phyloP scores from a whole-genome alignment of 139 green algal species.

The Auxenochlorella pyrenoidosa region DNA sequence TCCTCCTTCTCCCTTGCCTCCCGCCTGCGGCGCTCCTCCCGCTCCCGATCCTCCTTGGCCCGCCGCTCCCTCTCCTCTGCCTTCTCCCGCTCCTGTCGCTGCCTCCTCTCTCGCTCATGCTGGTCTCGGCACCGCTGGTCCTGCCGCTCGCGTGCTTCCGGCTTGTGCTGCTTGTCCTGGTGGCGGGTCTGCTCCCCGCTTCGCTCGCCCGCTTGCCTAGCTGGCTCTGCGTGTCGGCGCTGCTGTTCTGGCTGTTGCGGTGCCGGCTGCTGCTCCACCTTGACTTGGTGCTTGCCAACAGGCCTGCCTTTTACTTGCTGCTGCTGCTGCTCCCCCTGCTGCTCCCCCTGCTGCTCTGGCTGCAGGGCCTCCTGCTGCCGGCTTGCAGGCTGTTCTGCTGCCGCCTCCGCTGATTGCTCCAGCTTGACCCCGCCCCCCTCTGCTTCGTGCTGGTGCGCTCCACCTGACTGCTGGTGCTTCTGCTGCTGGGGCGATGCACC shows the following conservation, averaged over 20 bases:
- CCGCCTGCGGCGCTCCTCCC: no score
- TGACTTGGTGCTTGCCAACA: no score
- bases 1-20: no score
- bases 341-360: no score
- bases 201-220: not conserved
- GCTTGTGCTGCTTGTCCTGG: not conserved
- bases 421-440: not conserved
- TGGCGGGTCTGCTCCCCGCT: not conserved
- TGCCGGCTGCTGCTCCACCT: no score
- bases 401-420: not conserved
- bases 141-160: not conserved
- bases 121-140: not conserved
- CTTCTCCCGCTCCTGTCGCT: not conserved
- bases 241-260: no score
- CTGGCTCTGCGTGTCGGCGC: no score
- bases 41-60: no score
- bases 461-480: not conserved
- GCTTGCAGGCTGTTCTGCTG: no score
- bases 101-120: not conserved
- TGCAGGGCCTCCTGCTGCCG: no score
- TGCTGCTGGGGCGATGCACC: not conserved
- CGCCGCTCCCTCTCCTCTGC: not conserved
- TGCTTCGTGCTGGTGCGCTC: not conserved
- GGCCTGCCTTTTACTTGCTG: no score
- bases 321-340: no score